Evolutionary conservation across 2,329 filamentous ascomycete genomes (phyloP).

Genomic region (Alternaria novae-zelandiae): DNA sequence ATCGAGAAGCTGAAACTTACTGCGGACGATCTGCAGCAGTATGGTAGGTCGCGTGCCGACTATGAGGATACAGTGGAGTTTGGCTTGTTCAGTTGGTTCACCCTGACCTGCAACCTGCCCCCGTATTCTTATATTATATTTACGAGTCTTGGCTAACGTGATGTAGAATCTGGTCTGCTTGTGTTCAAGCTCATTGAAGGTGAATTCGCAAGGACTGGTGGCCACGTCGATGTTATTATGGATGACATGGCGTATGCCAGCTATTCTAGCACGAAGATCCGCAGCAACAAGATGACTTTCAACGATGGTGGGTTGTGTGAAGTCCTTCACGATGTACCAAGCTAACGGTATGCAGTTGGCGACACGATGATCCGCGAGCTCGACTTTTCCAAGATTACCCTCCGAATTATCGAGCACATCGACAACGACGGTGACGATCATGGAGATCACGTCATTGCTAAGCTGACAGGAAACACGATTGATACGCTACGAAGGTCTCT

Average conservation of each 20-base stretch:
- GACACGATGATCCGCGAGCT: slow-evolving; percentile 96
- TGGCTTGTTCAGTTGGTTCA: slow-evolving; percentile 36
- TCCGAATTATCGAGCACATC: slow-evolving; percentile 81
- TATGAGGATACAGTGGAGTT: slow-evolving; percentile 19
- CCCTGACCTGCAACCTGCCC: slow-evolving; percentile 23
- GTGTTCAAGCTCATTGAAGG: slow-evolving; percentile 95
- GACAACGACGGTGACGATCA: slow-evolving; percentile 73
- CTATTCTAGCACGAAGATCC: slow-evolving; percentile 80
- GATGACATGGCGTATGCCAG: slow-evolving; percentile 94
- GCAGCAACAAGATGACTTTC: slow-evolving; percentile 72
- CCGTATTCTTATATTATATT: slow-evolving; percentile 21
- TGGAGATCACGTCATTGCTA: slow-evolving; percentile 78
- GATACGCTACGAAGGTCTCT: slow-evolving; percentile 87
- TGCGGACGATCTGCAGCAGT: slow-evolving; percentile 79
- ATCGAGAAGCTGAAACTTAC: slow-evolving; percentile 79
- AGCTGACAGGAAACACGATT: slow-evolving; percentile 82
- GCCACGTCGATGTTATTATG: slow-evolving; percentile 85
- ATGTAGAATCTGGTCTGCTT: slow-evolving; percentile 81
- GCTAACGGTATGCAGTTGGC: slow-evolving; percentile 62
- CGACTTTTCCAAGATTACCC: slow-evolving; percentile 92
- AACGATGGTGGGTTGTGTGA: slow-evolving; percentile 70
- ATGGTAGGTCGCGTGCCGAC: slow-evolving; percentile 61
- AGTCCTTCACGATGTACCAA: neutral
- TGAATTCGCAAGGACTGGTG: slow-evolving; percentile 77
- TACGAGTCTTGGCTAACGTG: slow-evolving; percentile 42